These are phyloP conservation scores for Beta vulgaris DNA, from an alignment of 148 eudicot genomes.

Conservation along the genomic window DNA sequence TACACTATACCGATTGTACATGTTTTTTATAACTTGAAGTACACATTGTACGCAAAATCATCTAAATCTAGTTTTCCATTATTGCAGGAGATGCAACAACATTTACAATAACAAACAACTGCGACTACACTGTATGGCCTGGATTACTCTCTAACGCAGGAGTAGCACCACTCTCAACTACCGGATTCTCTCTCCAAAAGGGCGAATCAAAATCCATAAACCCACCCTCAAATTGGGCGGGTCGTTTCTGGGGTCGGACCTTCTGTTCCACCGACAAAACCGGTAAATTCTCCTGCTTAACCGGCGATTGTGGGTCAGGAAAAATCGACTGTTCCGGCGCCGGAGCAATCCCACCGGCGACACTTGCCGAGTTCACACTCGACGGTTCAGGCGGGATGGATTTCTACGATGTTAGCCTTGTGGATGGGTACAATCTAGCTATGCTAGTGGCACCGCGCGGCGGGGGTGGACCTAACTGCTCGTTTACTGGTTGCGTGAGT, in stretches of 20 bases:
- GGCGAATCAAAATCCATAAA: slow-evolving; percentile 43
- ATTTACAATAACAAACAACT: slow-evolving; percentile 60
- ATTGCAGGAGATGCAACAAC: slow-evolving; percentile 30
- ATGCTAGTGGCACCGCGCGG: slow-evolving; percentile 58
- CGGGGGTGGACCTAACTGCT: slow-evolving; percentile 56
- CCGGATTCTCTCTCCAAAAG: slow-evolving; percentile 61
- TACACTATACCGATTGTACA: no score
- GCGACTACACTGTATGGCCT: slow-evolving; percentile 70
- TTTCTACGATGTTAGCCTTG: slow-evolving; percentile 76
- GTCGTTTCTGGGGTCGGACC: slow-evolving; percentile 76
- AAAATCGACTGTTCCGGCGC: slow-evolving; percentile 51
- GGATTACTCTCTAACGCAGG: slow-evolving; percentile 78
- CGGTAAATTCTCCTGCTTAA: slow-evolving; percentile 57
- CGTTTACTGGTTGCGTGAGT: slow-evolving; percentile 46
- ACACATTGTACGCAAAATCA: no score
- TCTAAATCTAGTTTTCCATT: no score
- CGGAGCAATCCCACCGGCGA: slow-evolving; percentile 57
- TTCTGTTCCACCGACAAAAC: slow-evolving; percentile 47
- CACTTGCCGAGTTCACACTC: slow-evolving; percentile 67
- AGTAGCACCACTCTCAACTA: slow-evolving; percentile 42
- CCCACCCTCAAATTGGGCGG: slow-evolving; percentile 59
- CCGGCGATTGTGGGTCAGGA: slow-evolving; percentile 75
- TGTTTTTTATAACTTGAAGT: no score
- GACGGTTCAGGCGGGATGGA: slow-evolving; percentile 50
- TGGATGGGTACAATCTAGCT: slow-evolving; percentile 79